Evolutionary conservation across 768 basidiomycete genomes (phyloP).

Genomic region (Mycena alexandri): DNA sequence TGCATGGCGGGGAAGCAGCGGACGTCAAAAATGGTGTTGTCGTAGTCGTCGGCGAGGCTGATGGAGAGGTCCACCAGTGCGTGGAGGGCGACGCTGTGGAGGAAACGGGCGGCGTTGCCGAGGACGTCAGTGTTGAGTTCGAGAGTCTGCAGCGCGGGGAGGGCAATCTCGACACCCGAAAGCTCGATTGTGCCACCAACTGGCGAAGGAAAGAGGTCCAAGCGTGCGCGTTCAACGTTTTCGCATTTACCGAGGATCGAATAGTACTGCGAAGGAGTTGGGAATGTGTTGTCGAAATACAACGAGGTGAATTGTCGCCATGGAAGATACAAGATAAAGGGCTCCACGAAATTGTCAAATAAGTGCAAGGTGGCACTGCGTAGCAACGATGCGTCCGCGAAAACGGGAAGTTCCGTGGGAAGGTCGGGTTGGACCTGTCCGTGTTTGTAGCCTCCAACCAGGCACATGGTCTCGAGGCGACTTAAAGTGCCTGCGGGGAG

Average conservation of each 20-base stretch:
- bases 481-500: not conserved
- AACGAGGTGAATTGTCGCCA: not conserved
- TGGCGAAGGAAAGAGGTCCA: not conserved
- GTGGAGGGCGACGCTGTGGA: not conserved
- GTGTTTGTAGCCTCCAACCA: not conserved
- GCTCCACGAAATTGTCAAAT: not conserved
- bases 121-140: slow-evolving; percentile 15
- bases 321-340: not conserved
- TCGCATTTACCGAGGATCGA: not conserved
- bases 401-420: no score
- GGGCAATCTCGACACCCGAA: not conserved
- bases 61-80: not conserved
- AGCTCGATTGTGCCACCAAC: not conserved
- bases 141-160: not conserved
- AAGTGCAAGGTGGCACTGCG: not conserved
- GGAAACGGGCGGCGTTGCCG: not conserved
- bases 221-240: not conserved
- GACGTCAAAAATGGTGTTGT: not conserved
- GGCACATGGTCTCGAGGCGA: not conserved
- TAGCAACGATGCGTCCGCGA: not conserved
- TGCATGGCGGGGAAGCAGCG: slow-evolving; percentile 1
- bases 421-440: no score
- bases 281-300: slow-evolving; percentile 2
- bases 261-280: slow-evolving; percentile 4
- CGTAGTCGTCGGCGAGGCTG: slow-evolving; percentile 1